A percentile compares a stretch with the other conserved stretches of the same genome.
phyloP scores from a whole-genome alignment of 73 alveolate genomes.

The Loxodes magnus region DNA sequence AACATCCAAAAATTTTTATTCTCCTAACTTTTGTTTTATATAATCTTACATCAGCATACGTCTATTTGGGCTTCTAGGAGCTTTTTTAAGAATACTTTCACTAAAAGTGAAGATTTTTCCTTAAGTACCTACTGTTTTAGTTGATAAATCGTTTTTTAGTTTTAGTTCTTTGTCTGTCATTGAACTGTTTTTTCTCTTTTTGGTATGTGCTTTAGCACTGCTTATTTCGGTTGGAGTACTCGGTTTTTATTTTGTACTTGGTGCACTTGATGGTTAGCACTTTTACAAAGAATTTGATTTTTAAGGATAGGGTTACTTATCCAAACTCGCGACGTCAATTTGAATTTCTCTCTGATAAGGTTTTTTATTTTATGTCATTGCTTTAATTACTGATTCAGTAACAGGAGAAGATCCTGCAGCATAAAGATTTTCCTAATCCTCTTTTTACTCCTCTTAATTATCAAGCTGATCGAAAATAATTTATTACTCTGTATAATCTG shows the following conservation, averaged over 20 bases:
- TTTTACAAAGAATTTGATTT: too few species aligned
- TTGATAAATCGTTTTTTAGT: too few species aligned
- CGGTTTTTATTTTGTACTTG: neutral
- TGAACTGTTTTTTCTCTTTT: neutral
- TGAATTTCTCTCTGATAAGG: neutral
- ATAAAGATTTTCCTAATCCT: too few species aligned
- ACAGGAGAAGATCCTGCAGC: too few species aligned
- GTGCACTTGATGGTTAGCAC: neutral
- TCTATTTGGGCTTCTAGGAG: conserved; percentile 7
- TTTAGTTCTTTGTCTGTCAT: neutral
- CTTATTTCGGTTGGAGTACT: neutral
- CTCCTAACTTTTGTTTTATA: conserved; percentile 3
- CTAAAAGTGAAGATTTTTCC: neutral
- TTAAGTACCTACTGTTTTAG: neutral
- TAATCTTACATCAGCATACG: conserved; percentile 11
- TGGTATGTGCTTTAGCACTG: neutral
- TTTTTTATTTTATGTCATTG: neutral
- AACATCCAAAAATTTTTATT: neutral
- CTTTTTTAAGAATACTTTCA: conserved; percentile 4
- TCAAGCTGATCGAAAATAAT: too few species aligned
- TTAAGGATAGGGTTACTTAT: neutral
- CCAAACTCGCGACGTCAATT: too few species aligned
- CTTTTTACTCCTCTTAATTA: too few species aligned
- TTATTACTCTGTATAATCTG: too few species aligned
- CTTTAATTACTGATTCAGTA: too few species aligned